Evolutionary conservation across 129 eudicot species (phyloP), one percentile per base, ranked within the genome.

Genomic region (Cynara cardunculus): DNA sequence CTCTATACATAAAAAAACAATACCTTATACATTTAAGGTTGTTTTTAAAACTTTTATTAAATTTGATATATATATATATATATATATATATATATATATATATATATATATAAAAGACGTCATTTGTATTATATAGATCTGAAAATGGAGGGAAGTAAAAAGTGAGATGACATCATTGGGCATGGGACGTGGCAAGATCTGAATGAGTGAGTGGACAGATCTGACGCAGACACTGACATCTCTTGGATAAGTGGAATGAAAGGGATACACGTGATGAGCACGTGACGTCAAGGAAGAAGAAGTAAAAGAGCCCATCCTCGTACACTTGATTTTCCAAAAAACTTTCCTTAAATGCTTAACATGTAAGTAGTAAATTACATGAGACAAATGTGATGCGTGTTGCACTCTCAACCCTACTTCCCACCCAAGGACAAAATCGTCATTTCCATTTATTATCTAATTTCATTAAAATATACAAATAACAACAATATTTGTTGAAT

Each of bases 261-360:
- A 59, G 78, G 59, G 41, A 71, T 25, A 3, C 86, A 83, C 78
- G 82, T 76, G 86, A 82, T 3, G 3, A 37, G 66, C 82, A 83
- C 82, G 86, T 83, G 86, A 83, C 61, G 49, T 83, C 78, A 71
- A 59, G 25, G 66, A 74, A 66, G 41, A 81, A 64, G 84, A 65
- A 66, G 46, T 1, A 2, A 6, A 61, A 16, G 78, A 53, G 7
- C 71, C 68, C 62, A 41, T 78, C 82, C 82, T 77, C 53, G 86
- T 83, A 83, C 86, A 77, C 74, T 59, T 22, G 69, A 11, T 56
- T 70, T 59, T 56, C 35, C 69, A 34, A 71, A 61, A 70, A 77
- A 61, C 59, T 34, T 71, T 27, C 86, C 59, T 69, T 34, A 77
- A 70, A 14, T 19, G 39, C 78, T 56, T 76, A 76, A 18, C 28